Evolutionary conservation across 345 rosid genomes (phyloP).

Genomic region (Eucalyptus camaldulensis): DNA sequence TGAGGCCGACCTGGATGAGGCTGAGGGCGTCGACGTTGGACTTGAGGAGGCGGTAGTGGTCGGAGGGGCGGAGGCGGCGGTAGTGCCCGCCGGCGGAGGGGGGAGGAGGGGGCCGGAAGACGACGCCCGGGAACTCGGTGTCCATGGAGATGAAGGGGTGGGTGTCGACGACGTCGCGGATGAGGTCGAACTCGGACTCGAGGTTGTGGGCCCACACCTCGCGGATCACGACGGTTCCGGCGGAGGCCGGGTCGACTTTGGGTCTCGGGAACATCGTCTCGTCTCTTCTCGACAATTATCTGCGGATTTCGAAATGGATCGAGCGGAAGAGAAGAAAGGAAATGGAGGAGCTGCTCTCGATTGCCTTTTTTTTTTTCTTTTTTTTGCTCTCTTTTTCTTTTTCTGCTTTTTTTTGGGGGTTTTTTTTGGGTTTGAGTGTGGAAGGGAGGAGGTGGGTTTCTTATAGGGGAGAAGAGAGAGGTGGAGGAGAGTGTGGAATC

Average conservation of each 20-base stretch:
- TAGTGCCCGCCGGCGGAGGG: neutral
- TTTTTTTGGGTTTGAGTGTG: neutral
- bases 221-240: slow-evolving; percentile 18
- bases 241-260: neutral
- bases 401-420: neutral
- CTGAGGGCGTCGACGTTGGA: slow-evolving; percentile 40
- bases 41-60: slow-evolving; percentile 30
- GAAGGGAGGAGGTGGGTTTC: neutral
- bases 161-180: slow-evolving; percentile 12
- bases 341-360: neutral
- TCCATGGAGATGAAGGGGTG: slow-evolving; percentile 49
- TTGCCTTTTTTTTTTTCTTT: neutral
- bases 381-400: neutral
- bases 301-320: neutral
- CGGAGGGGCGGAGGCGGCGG: slow-evolving; percentile 11
- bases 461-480: neutral
- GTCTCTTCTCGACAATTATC: neutral
- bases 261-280: neutral
- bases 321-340: neutral
- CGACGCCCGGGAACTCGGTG: slow-evolving; percentile 66
- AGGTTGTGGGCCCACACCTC: slow-evolving; percentile 41
- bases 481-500: neutral
- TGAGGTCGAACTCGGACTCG: slow-evolving; percentile 24
- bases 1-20: slow-evolving; percentile 53
- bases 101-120: slow-evolving; percentile 10